Evolutionary conservation across 2,329 filamentous ascomycete species (phyloP), one percentile per base, ranked within the genome.

Genomic region (Diaporthe vaccinii): DNA sequence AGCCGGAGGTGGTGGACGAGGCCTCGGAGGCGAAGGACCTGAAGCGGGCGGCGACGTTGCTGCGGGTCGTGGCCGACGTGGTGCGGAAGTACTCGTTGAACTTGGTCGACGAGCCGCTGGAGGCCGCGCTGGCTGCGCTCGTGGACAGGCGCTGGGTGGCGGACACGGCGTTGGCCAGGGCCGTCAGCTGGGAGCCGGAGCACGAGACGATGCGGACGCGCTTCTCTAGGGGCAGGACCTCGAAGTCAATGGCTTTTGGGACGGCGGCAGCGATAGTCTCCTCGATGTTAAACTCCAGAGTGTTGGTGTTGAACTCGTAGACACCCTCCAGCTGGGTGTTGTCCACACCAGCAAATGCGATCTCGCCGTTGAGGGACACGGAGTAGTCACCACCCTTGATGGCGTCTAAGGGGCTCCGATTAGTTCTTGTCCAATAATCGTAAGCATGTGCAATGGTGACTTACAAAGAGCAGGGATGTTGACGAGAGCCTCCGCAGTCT

Each of bases 31-130:
- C 71, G 25, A 73, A 65, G 7, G 71, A 41, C 31, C 57, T 28
- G 22, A 73, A 73, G 12, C 55, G 55, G 7, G 39, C 28, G n/a
- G 71, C 71, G 31, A 73, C 71, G 57, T 62, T 65, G 57, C 57
- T 73, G 28, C 71, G 71, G 15, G 55, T 62, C 1, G 71, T 62
- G 31, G 71, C 58, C 20, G 71, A 49, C 46, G 71, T 73, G 46
- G 58, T 65, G 57, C 55, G 55, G 44, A 73, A 73, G 55, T 73
- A 73, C 58, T 73, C 71, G 57, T 22, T 59, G 71, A 73, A 73
- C 71, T 73, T 73, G 31, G 71, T 53, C 28, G 71, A 14, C 14
- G 55, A 62, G 34, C 71, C 71, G 31, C 71, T 65, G 25, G 41
- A 20, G 14, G 71, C 71, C 15, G 71, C 71, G 31, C 7, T 65